Base-by-base conservation (phyloP, 768 basidiomycete species). In the Mycena alexandri region DNA sequence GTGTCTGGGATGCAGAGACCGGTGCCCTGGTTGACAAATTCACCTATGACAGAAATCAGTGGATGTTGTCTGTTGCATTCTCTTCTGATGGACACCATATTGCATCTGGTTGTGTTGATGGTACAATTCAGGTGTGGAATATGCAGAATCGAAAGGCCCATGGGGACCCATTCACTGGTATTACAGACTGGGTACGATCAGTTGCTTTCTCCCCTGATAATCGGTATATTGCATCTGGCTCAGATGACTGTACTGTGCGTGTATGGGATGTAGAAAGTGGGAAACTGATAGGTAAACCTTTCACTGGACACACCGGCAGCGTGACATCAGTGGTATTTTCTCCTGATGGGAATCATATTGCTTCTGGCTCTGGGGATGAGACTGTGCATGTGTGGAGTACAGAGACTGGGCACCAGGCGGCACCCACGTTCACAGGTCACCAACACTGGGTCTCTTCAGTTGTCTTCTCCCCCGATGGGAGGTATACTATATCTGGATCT, bases 231-330 rank as follows among this genome's bases (percentile, higher is more conserved):
- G n/a, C 24, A 6, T 47, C 46, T 47, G 46, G 17, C 16, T 47
- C 46, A 3, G 2, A 47, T 16, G 46, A 47, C 46, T 21, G 24
- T 6, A 47, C 3, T 7, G 17, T 52, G 8, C 29, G 51, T 21
- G 34, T 52, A 12, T 52, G 51, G 51, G n/a, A 36, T 52, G 51
- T 21, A 14, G 13, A 52, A 8, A 52, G 51, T 52, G 51, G 29
- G 10, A 21, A 7, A 52, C 29, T n/a, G n/a, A n/a, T n/a, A n/a
- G n/a, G n/a, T n/a, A n/a, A n/a, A n/a, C n/a, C 34, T 3, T 33
- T 52, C 5, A 29, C 8, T n/a, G 29, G 14, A 12, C 46, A 21
- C 21, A 47, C 21, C 21, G 8, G 16, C 3, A 22, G 21, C 19
- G 13, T 47, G 25, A 33, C 7, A 6, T 52, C 51, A 4, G 51